Evolutionary conservation across 192 early-diverging fungal genomes (phyloP).

Genomic region (Coemansia sp.): DNA sequence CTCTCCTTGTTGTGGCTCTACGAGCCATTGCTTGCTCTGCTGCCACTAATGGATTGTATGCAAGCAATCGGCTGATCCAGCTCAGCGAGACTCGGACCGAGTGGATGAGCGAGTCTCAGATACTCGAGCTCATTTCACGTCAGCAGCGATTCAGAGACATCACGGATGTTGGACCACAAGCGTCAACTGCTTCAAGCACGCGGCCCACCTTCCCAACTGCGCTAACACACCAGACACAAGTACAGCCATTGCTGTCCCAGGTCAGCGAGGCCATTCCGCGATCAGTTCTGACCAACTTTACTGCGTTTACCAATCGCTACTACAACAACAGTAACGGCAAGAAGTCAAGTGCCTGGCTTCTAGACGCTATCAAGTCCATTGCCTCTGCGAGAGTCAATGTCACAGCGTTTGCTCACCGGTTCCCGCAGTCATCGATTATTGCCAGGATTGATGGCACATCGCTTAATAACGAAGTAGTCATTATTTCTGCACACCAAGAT

Average conservation of each 20-base stretch:
- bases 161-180: slow-evolving; percentile 2
- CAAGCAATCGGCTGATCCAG: not conserved
- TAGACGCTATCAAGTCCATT: slow-evolving; percentile 38
- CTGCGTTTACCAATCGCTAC: slow-evolving; percentile 78
- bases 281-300: slow-evolving; percentile 65
- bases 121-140: not conserved
- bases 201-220: slow-evolving; percentile 36
- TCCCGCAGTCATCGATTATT: slow-evolving; percentile 25
- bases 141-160: slow-evolving; percentile 17
- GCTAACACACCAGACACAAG: slow-evolving; percentile 52
- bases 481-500: slow-evolving; percentile 88
- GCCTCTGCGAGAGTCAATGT: slow-evolving; percentile 4
- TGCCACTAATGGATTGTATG: not conserved
- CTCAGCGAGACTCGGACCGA: slow-evolving; percentile 1
- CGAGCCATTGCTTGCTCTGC: not conserved
- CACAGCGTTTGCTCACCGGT: slow-evolving; percentile 7
- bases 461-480: slow-evolving; percentile 57
- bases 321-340: slow-evolving; percentile 66
- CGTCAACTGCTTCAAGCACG: not conserved
- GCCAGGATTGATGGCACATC: slow-evolving; percentile 10
- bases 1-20: not conserved
- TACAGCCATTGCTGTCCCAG: slow-evolving; percentile 55
- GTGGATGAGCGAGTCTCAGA: slow-evolving; percentile 10
- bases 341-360: slow-evolving; percentile 64
- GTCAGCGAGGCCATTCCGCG: slow-evolving; percentile 62